phyloP scores from a whole-genome alignment of 257 asterid species.

The Solanum medicagineum region DNA sequence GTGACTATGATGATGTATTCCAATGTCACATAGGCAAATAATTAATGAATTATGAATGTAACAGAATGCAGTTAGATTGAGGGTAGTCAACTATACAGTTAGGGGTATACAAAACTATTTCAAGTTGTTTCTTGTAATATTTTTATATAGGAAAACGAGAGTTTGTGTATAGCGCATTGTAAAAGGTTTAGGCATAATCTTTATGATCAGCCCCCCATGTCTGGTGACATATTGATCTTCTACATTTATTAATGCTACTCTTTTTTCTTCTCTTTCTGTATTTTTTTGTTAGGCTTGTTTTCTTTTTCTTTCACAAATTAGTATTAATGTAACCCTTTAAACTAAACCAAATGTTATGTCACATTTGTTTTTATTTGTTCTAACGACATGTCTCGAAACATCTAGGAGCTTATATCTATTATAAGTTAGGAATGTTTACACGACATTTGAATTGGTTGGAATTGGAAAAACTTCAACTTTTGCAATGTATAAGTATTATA shows the following conservation, averaged over 20 bases:
- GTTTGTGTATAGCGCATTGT: slow-evolving; percentile 32
- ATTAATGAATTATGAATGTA: not conserved
- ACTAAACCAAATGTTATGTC: no score
- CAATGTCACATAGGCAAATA: not conserved
- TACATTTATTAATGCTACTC: not conserved
- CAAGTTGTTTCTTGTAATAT: not conserved
- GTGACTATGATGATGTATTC: not conserved
- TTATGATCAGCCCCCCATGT: not conserved
- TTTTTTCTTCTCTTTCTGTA: not conserved
- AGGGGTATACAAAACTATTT: not conserved
- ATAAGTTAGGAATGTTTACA: no score
- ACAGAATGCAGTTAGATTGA: not conserved
- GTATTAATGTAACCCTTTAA: no score
- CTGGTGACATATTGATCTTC: not conserved
- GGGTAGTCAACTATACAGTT: not conserved
- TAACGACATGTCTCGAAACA: no score
- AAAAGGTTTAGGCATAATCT: slow-evolving; percentile 13
- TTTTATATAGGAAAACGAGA: not conserved
- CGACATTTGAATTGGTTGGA: no score
- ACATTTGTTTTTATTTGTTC: no score
- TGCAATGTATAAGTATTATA: no score
- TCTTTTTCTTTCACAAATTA: not conserved
- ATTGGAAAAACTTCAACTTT: no score
- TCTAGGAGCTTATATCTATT: no score
- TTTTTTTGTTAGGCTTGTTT: not conserved